Percentiles rank a stretch among this genome's conserved stretches.
Conservation (phyloP, 225 moss, liverwort and hornwort genomes). For the Lunularia cruciata region DNA sequence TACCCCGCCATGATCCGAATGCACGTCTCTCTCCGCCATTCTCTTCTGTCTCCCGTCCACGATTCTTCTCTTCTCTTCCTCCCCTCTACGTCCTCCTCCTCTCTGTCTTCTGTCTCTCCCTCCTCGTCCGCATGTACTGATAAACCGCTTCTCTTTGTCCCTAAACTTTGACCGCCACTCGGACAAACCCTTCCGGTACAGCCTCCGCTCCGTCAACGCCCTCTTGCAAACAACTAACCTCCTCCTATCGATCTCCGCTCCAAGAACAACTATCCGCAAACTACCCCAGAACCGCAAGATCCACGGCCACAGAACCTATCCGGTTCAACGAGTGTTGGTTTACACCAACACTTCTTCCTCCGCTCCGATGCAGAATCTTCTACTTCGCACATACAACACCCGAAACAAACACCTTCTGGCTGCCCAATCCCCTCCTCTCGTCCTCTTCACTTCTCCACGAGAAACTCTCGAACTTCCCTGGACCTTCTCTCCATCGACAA, state of each 20-base stretch:
- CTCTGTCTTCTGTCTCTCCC: not conserved
- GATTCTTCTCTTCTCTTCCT: not conserved
- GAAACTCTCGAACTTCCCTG: not conserved
- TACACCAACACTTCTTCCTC: not conserved
- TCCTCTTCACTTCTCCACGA: not conserved
- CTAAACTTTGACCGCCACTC: not conserved
- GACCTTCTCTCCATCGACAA: not conserved
- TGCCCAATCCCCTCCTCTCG: not conserved
- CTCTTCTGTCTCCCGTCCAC: constrained; percentile 21
- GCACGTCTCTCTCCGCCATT: constrained; percentile 42
- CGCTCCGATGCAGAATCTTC: not conserved
- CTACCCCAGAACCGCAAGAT: not conserved
- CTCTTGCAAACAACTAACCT: no score
- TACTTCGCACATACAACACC: no score
- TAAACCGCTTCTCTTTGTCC: not conserved
- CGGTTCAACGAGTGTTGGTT: not conserved
- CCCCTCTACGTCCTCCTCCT: not conserved
- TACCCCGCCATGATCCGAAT: constrained; percentile 43
- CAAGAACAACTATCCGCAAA: not conserved
- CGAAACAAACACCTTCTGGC: no score
- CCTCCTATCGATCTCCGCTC: not conserved
- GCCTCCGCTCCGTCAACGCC: no score
- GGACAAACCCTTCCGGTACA: not conserved
- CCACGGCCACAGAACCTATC: not conserved
- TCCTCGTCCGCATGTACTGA: not conserved